Evolutionary conservation across 2,329 filamentous ascomycete species (phyloP).

Genomic region (Cephalotrichum gorgonifer): DNA sequence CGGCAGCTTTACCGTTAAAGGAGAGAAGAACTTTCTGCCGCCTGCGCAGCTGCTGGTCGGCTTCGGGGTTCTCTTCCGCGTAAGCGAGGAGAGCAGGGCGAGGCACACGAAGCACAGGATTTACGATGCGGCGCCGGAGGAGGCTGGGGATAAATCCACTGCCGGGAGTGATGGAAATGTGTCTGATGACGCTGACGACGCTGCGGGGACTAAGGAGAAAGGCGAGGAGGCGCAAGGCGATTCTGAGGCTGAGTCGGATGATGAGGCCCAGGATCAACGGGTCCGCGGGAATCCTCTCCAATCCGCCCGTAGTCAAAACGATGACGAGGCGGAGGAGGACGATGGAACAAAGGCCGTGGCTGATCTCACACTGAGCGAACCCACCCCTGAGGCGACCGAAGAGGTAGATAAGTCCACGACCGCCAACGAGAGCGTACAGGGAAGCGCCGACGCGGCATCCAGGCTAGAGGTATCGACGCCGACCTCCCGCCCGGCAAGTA

Average conservation of each 20-base stretch:
- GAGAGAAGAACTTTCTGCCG: slow-evolving; percentile 84
- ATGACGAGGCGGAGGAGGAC: slow-evolving; percentile 1
- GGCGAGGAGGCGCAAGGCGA: slow-evolving; percentile 16
- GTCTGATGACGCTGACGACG: slow-evolving; percentile 13
- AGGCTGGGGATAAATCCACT: slow-evolving; percentile 13
- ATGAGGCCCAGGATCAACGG: slow-evolving; percentile 19
- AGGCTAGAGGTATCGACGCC: slow-evolving; percentile 5
- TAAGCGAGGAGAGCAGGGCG: slow-evolving; percentile 78
- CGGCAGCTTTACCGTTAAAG: slow-evolving; percentile 71
- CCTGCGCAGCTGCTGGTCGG: slow-evolving; percentile 82
- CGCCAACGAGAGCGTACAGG: slow-evolving; percentile 3
- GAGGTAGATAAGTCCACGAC: slow-evolving; percentile 6
- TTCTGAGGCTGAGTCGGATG: slow-evolving; percentile 14
- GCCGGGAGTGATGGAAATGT: slow-evolving; percentile 19
- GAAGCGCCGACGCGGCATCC: slow-evolving; percentile 9
- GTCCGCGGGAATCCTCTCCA: background rate
- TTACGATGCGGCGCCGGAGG: slow-evolving; percentile 7
- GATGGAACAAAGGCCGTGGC: background rate
- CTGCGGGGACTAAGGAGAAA: slow-evolving; percentile 16
- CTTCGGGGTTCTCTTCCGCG: slow-evolving; percentile 76
- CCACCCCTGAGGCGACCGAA: slow-evolving; percentile 5
- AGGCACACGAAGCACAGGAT: slow-evolving; percentile 63
- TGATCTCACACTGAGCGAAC: background rate
- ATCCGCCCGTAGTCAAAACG: background rate
- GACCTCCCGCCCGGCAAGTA: slow-evolving; percentile 7